Percentiles rank a stretch among this genome's conserved stretches.
phyloP scores from a whole-genome alignment of 495 filamentous ascomycete genomes.

The Hyaloscypha variabilis region DNA sequence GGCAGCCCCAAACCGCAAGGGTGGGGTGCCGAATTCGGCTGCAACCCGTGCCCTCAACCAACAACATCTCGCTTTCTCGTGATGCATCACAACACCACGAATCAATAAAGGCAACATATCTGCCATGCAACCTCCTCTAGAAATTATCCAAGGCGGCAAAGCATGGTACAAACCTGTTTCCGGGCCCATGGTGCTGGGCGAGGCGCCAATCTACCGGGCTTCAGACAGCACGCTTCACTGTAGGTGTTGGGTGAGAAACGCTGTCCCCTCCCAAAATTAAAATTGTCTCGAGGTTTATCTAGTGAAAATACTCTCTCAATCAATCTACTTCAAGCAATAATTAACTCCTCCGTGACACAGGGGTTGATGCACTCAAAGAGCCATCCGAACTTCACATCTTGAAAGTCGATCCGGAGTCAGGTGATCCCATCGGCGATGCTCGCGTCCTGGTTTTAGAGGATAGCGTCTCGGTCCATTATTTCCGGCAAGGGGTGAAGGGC shows the following conservation, averaged over 20 bases:
- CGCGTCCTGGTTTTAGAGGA: conserved; percentile 13
- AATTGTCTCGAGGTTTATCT: no score
- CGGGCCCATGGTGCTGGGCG: conserved; percentile 17
- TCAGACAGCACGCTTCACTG: conserved; percentile 25
- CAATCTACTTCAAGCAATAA: no score
- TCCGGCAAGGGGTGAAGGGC: conserved; percentile 11
- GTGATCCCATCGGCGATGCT: conserved; percentile 2
- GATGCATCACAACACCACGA: not conserved
- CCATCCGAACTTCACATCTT: conserved; percentile 17
- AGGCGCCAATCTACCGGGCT: conserved; percentile 20
- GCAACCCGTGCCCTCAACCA: no score
- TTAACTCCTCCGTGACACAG: no score
- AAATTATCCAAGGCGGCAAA: not conserved
- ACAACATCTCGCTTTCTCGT: not conserved
- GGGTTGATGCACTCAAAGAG: conserved; percentile 15
- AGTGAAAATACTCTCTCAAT: no score
- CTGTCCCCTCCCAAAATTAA: no score
- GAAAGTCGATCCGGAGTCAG: not conserved
- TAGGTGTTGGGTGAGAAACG: no score
- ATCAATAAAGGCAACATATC: not conserved
- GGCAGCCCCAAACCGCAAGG: no score
- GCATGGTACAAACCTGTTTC: conserved; percentile 1
- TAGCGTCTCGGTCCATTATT: conserved; percentile 15
- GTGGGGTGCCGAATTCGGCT: no score
- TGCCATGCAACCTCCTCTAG: not conserved